Evolutionary conservation across 306 rosid species (phyloP).

Genomic region (Biancaea sappan): DNA sequence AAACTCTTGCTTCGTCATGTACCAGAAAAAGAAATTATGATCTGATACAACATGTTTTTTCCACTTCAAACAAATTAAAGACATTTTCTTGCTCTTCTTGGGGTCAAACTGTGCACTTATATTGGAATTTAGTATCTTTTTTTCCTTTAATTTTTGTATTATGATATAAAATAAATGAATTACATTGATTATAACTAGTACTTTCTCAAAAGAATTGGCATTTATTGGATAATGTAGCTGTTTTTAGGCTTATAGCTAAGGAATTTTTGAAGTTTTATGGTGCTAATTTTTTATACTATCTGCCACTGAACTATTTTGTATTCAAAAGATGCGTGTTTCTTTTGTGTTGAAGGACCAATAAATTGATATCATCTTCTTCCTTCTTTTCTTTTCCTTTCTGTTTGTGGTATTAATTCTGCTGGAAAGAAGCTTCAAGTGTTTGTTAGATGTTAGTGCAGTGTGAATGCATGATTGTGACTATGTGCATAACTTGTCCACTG

Average conservation of each 20-base stretch:
- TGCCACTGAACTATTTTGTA: constrained; percentile 11
- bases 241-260: not conserved
- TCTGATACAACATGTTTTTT: not conserved
- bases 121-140: not conserved
- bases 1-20: too few species aligned
- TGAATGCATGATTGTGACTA: not conserved
- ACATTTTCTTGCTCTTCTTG: not conserved
- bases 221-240: not conserved
- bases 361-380: constrained; percentile 5
- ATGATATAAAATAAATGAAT: not conserved
- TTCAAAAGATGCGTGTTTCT: not conserved
- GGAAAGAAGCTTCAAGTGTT: constrained; percentile 24
- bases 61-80: not conserved
- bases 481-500: constrained; percentile 20
- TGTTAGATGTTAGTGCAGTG: constrained; percentile 9
- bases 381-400: not conserved
- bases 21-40: not conserved
- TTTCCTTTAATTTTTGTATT: not conserved
- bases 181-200: not conserved
- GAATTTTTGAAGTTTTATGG: not conserved
- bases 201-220: not conserved
- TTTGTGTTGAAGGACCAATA: constrained; percentile 21
- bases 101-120: not conserved
- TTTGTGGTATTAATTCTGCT: not conserved
- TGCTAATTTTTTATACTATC: not conserved